A percentile compares a stretch with the other conserved stretches of the same genome.
Conservation (phyloP, 2,329 filamentous ascomycete species). For the Mariannaea sp. region DNA sequence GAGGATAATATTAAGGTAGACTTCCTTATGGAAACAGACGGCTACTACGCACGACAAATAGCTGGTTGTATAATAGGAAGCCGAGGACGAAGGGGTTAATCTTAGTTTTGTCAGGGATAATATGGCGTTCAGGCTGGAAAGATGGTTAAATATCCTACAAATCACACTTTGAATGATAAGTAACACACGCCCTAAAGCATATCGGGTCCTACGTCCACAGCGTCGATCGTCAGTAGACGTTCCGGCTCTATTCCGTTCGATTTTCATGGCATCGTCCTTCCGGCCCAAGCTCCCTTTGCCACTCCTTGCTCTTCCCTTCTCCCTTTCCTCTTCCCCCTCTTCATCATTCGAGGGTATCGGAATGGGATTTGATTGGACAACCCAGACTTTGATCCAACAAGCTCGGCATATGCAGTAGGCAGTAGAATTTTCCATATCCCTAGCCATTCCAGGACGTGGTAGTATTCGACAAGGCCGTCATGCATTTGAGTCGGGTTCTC, state of each 20-base stretch:
- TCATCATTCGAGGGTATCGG: background rate
- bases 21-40: background rate
- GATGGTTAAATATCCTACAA: conserved; percentile 20
- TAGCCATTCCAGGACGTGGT: background rate
- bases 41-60: background rate
- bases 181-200: background rate
- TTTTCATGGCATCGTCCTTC: background rate
- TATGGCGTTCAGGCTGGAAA: conserved; percentile 40
- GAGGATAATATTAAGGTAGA: conserved; percentile 7
- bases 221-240: background rate
- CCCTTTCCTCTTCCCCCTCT: conserved; percentile 14
- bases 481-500: background rate
- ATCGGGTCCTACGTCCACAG: background rate
- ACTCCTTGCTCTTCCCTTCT: conserved; percentile 1
- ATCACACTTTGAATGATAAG: background rate
- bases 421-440: background rate
- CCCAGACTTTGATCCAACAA: background rate
- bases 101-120: conserved; percentile 26
- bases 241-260: background rate
- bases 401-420: background rate
- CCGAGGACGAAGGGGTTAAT: conserved; percentile 24
- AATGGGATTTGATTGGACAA: conserved; percentile 1
- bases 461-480: background rate
- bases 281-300: background rate
- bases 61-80: conserved; percentile 4